Conservation (phyloP, 352 stramenopile species). For the Phytophthora pluvialis region DNA sequence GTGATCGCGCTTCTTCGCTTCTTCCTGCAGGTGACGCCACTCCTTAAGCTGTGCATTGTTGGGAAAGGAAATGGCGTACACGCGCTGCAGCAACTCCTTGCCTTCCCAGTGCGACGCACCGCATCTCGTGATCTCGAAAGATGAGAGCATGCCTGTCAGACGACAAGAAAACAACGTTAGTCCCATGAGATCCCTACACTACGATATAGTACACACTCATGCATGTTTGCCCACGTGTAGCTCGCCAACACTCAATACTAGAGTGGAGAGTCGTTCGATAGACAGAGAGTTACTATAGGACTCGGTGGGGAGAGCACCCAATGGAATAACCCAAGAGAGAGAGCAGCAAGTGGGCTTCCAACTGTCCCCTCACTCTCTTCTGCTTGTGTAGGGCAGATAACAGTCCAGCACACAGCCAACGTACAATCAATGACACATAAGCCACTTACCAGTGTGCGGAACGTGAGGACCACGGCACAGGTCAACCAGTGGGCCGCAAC, state of each 20-base stretch:
- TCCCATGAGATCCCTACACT: not conserved
- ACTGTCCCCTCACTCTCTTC: constrained; percentile 89
- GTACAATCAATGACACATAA: constrained; percentile 14
- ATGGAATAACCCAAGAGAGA: constrained; percentile 4
- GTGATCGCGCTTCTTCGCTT: constrained; percentile 97
- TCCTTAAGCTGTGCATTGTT: constrained; percentile 88
- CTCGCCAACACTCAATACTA: constrained; percentile 73
- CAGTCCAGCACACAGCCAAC: constrained; percentile 34
- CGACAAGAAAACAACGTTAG: constrained; percentile 3
- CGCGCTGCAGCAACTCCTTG: constrained; percentile 94
- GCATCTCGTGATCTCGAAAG: constrained; percentile 96
- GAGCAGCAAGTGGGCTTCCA: constrained; percentile 30
- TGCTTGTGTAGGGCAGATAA: constrained; percentile 73
- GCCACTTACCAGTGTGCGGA: constrained; percentile 87
- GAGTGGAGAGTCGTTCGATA: constrained; percentile 79
- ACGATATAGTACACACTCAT: constrained; percentile 2
- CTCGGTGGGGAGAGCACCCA: constrained; percentile 24
- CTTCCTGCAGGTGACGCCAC: constrained; percentile 91
- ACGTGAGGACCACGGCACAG: constrained; percentile 97
- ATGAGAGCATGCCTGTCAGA: constrained; percentile 82
- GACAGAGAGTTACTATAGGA: constrained; percentile 59
- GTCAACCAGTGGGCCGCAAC: constrained; percentile 97
- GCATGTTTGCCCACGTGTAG: constrained; percentile 86
- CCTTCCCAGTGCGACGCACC: constrained; percentile 93
- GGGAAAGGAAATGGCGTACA: constrained; percentile 98